Base-by-base conservation (phyloP, 768 basidiomycete species). In the Russula dissimulans region DNA sequence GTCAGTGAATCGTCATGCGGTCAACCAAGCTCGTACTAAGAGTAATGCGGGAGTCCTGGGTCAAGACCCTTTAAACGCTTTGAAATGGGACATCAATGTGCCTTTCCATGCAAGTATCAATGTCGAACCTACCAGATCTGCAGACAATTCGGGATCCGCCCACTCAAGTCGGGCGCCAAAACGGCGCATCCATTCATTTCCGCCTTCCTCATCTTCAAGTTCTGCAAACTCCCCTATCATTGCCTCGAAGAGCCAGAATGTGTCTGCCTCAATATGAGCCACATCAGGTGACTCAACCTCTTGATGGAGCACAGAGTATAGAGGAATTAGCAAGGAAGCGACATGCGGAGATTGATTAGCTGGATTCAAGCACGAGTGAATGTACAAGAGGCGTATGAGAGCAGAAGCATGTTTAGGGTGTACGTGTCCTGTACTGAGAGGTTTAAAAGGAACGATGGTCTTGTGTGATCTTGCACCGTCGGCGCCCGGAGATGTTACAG, bases 221-320 rank as follows among this genome's bases (percentile, higher is more conserved):
- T 88, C 89, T 1, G 81, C 75, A 51, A 91, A 81, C 67, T 91
- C 89, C 31, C 83, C 82, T 0, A 89, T 73, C 65, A 91, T 76
- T 0, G 83, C 79, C 69, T 90, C 87, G 57, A 91, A 86, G 5
- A 90, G 67, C 89, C 89, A 91, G 69, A 91, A 91, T 0, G 85
- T 79, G 66, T 91, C 89, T 2, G 89, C 89, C 70, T 91, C 89
- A 5, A 78, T 79, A 69, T 90, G 87, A 0, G 79, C 76, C 10
- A 80, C 69, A 45, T 87, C 85, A 56, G 81, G 78, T 0, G 77
- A 71, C 17, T 87, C 79, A 1, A 83, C 75, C 67, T 90, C 88
- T 67, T 81, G 79, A 17, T 74, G 71, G 51, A 89, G 72, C 0
- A 80, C 81, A 8, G 78, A 77, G 69, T 89, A 89, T 26, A 91